Conservation (phyloP, 2,329 filamentous ascomycete species). For the Dryadomyces quercus-mongolicae region DNA sequence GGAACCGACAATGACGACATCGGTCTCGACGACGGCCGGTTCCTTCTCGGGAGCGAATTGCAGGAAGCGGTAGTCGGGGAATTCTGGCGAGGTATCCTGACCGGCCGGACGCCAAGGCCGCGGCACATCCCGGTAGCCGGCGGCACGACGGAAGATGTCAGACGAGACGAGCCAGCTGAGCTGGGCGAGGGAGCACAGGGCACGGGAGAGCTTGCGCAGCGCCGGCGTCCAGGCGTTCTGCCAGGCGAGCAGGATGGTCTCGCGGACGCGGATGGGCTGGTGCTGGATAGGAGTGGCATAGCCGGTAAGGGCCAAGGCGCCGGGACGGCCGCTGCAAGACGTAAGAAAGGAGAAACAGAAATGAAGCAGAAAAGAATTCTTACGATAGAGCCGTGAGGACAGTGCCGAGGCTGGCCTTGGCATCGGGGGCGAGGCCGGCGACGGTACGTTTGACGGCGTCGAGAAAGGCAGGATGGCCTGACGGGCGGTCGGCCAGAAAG, state of each 20-base stretch:
- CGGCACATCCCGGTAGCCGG: conserved; percentile 46
- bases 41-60: conserved; percentile 32
- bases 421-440: conserved; percentile 19
- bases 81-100: conserved; percentile 25
- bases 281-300: conserved; percentile 48
- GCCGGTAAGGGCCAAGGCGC: conserved; percentile 56
- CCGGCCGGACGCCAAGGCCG: conserved; percentile 25
- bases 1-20: conserved; percentile 76
- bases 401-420: conserved; percentile 24
- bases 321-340: conserved; percentile 26
- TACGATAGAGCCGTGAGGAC: conserved; percentile 31
- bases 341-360: not conserved
- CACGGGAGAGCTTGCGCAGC: conserved; percentile 43
- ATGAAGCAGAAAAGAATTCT: conserved; percentile 12
- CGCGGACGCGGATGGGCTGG: conserved; percentile 47
- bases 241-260: conserved; percentile 53
- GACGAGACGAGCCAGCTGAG: conserved; percentile 43
- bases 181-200: conserved; percentile 41
- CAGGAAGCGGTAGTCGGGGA: conserved; percentile 44
- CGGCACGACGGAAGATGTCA: conserved; percentile 39
- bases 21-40: conserved; percentile 55
- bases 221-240: conserved; percentile 39
- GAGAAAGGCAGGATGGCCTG: conserved; percentile 39
- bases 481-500: conserved; percentile 40
- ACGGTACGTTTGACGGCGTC: conserved; percentile 33